Conservation (phyloP, 2,329 filamentous ascomycete genomes). For the Botrytis byssoidea region DNA sequence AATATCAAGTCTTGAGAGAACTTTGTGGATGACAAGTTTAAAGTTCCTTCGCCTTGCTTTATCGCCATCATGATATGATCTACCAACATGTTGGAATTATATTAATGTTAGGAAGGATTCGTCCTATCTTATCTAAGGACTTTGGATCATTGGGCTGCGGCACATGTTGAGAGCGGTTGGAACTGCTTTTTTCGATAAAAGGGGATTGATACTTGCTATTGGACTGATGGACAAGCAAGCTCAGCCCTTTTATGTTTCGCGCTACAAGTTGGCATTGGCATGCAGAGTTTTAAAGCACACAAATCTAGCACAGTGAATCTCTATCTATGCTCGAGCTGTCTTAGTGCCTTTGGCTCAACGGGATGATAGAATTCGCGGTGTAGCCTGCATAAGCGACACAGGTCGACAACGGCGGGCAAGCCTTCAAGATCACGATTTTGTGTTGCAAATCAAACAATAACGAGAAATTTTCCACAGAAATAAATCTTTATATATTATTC, state of each 20-base stretch:
- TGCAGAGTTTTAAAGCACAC: not conserved
- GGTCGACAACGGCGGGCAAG: not conserved
- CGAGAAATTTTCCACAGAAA: not conserved
- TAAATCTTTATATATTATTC: conserved; percentile 6
- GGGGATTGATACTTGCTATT: not conserved
- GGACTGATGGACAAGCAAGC: not conserved
- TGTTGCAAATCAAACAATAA: not conserved
- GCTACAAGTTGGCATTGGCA: not conserved
- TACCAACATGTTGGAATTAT: not conserved
- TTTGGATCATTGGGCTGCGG: not conserved
- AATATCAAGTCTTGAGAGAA: not conserved
- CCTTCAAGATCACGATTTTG: no score
- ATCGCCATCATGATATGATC: not conserved
- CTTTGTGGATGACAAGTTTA: not conserved
- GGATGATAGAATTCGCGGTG: not conserved
- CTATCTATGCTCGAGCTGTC: not conserved
- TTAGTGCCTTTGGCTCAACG: not conserved
- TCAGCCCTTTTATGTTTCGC: not conserved
- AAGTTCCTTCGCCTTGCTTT: not conserved
- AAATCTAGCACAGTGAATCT: not conserved
- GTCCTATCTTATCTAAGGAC: not conserved
- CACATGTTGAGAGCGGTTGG: not conserved
- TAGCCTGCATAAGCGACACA: not conserved
- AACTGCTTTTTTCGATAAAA: not conserved
- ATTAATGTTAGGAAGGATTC: not conserved